These are phyloP conservation scores for Yamadazyma takamatsuzukensis DNA, from an alignment of 805 yeast species.

Conservation along the genomic window DNA sequence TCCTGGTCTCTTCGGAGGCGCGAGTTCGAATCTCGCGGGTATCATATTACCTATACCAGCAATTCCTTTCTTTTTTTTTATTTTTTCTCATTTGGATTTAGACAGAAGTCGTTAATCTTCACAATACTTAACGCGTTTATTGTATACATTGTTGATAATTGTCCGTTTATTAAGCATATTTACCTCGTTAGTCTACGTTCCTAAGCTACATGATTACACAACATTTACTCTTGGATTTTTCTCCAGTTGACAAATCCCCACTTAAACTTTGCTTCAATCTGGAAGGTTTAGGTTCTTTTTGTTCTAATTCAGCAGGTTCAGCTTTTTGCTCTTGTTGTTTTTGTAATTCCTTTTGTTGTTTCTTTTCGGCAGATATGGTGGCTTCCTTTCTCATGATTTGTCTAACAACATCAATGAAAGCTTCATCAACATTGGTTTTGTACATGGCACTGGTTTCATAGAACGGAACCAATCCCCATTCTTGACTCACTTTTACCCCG, in stretches of 20 bases:
- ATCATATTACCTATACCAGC: constrained; percentile 33
- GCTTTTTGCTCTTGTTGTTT: constrained; percentile 26
- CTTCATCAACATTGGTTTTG: constrained; percentile 85
- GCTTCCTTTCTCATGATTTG: constrained; percentile 81
- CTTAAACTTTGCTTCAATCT: constrained; percentile 11
- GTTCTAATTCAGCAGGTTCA: constrained; percentile 7
- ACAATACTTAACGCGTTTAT: too few relatives aligned
- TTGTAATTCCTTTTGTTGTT: constrained; percentile 39
- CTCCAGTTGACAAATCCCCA: constrained; percentile 10
- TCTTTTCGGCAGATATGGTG: constrained; percentile 41
- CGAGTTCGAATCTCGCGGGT: constrained; percentile 45
- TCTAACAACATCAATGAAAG: constrained; percentile 82
- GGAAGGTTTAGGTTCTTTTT: constrained; percentile 9
- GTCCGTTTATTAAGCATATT: background rate
- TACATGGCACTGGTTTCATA: constrained; percentile 93
- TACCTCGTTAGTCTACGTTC: too few relatives aligned
- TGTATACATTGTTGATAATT: background rate
- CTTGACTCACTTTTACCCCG: constrained; percentile 77
- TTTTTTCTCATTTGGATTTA: too few relatives aligned
- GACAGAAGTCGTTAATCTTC: too few relatives aligned
- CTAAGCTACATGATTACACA: constrained; percentile 24
- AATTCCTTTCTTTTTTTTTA: constrained; percentile 30
- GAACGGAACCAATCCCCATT: constrained; percentile 88
- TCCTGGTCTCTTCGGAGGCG: constrained; percentile 46
- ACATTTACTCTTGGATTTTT: constrained; percentile 21